Evolutionary conservation across 371 early-diverging fungal genomes (phyloP), one percentile per base, ranked within the genome.

Genomic region (Mortierella sp.): DNA sequence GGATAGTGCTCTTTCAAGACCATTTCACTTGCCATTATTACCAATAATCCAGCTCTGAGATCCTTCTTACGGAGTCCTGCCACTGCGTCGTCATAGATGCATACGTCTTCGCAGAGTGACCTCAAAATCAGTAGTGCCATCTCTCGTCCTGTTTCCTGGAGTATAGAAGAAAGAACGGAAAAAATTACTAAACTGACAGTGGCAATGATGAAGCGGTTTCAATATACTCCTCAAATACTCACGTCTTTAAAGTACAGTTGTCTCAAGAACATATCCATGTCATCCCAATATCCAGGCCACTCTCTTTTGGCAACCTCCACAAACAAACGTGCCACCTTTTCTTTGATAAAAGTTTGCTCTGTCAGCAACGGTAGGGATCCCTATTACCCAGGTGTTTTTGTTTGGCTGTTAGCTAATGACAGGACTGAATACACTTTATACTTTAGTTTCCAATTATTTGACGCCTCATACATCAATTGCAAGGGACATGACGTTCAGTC

Each of bases 251-350:
- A 69, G 62, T 87, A 89, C 54, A 87, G 39, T n/a, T 72, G 68
- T 16, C 81, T 64, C 26, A 91, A 73, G 24, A 76, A 58, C 18
- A 43, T 35, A 58, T 91, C 88, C 83, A 90, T 79, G 47, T 87
- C 86, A 3, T 81, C 84, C 91, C 91, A 91, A 12, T 71, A 35
- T 26, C 78, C 66, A 1, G 90, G 91, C 90, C 90, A 91, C 68
- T 84, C 83, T 10, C 90, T 76, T 65, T 91, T 89, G 30, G 86
- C 89, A 11, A 88, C 77, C 54, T 87, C 90, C 16, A 89, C 90
- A 55, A 89, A 68, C 26, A 90, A 28, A 12, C 73, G 64, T 3
- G 88, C 86, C 9, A 87, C 62, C 62, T 90, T 90, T 45, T 87
- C 88, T 49, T 83, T 87, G 66, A 90, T 81, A 64, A 83, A 88